Evolutionary conservation across 208 protist genomes (phyloP).

Genomic region (Leptomonas pyrrhocoris): DNA sequence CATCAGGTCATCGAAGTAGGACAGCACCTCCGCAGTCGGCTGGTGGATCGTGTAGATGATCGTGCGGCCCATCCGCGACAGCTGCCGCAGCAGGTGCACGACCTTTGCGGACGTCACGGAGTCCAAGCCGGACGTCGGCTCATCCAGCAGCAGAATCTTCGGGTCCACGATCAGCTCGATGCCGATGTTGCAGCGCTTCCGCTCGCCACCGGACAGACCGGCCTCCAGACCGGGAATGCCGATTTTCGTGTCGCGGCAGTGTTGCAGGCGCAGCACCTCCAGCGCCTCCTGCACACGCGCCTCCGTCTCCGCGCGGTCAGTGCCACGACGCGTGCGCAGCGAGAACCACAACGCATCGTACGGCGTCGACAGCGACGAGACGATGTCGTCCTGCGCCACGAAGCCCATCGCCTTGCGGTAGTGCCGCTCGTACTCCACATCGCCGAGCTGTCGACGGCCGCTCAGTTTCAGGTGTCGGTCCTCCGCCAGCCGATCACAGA

Average conservation of each 20-base stretch:
- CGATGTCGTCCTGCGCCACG: conserved; percentile 85
- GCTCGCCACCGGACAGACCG: conserved; percentile 88
- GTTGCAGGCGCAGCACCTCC: conserved; percentile 58
- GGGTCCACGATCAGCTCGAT: conserved; percentile 91
- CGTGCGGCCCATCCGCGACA: conserved; percentile 81
- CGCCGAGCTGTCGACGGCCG: conserved; percentile 68
- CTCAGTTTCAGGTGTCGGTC: conserved; percentile 41
- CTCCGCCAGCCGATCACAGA: conserved; percentile 65
- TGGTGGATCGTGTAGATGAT: conserved; percentile 95
- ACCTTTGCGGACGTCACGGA: conserved; percentile 82
- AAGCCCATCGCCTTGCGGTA: conserved; percentile 77
- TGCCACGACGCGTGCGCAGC: conserved; percentile 69
- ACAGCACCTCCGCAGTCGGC: conserved; percentile 89
- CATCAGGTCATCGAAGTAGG: conserved; percentile 92
- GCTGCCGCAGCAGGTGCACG: conserved; percentile 69
- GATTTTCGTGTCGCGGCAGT: conserved; percentile 74
- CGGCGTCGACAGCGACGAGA: conserved; percentile 67
- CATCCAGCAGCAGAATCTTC: conserved; percentile 86
- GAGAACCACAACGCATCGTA: conserved; percentile 77
- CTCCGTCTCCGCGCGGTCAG: conserved; percentile 39
- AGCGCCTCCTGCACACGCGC: conserved; percentile 69
- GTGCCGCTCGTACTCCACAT: conserved; percentile 55
- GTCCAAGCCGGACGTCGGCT: conserved; percentile 92
- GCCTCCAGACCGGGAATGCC: conserved; percentile 68
- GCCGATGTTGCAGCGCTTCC: conserved; percentile 88